Conservation (phyloP, 2,329 filamentous ascomycete species). For the Magnaporthiopsis incrustans region DNA sequence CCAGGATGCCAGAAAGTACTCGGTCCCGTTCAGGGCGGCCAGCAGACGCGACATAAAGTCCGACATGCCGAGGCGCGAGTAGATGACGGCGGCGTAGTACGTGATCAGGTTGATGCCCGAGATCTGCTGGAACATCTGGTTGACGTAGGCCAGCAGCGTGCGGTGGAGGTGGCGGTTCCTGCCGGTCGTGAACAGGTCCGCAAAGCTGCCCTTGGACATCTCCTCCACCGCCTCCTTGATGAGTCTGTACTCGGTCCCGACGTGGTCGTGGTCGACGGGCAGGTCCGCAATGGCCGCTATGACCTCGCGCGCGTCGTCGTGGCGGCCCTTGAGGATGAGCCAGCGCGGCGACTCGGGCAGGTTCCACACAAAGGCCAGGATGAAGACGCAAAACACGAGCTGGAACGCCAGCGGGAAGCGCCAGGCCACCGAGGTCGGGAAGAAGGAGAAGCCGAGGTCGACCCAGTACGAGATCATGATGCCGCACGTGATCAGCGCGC, state of each 20-base stretch:
- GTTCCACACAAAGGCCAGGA: slow-evolving; percentile 42
- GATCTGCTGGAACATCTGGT: slow-evolving; percentile 35
- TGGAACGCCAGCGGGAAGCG: slow-evolving; percentile 54
- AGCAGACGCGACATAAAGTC: slow-evolving; percentile 13
- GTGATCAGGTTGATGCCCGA: slow-evolving; percentile 16
- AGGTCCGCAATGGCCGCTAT: slow-evolving; percentile 31
- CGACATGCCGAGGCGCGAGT: slow-evolving; percentile 13
- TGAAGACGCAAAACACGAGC: slow-evolving; percentile 50
- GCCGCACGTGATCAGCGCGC: slow-evolving; percentile 47
- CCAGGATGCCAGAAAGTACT: slow-evolving; percentile 14
- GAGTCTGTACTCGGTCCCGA: slow-evolving; percentile 42
- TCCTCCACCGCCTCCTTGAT: slow-evolving; percentile 62
- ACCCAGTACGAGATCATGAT: slow-evolving; percentile 54
- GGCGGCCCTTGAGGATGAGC: slow-evolving; percentile 34
- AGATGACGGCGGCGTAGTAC: slow-evolving; percentile 16
- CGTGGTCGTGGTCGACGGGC: slow-evolving; percentile 39
- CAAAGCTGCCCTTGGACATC: slow-evolving; percentile 18
- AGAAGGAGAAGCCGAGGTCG: slow-evolving; percentile 48
- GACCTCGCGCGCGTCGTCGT: slow-evolving; percentile 34
- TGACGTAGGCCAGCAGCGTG: slow-evolving; percentile 14
- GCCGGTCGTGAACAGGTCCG: slow-evolving; percentile 14
- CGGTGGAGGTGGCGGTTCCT: slow-evolving; percentile 16
- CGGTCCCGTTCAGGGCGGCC: slow-evolving; percentile 14
- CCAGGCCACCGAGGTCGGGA: slow-evolving; percentile 43
- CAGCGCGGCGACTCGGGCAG: slow-evolving; percentile 45